phyloP scores from a whole-genome alignment of 1,139 yeast species.

The Saccharomycopsis crataegensis region DNA sequence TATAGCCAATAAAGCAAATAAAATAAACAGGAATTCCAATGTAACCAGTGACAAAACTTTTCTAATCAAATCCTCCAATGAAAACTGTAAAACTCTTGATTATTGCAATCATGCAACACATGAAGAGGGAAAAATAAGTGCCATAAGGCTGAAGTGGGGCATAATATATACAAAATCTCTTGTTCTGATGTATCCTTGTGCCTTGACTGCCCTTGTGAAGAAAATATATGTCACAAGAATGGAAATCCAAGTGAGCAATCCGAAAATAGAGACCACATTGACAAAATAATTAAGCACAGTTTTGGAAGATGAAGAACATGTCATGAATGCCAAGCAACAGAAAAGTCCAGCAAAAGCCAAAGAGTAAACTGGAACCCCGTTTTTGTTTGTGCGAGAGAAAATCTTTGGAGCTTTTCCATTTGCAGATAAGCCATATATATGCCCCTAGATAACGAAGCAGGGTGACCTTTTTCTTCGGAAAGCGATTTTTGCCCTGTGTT shows the following conservation, averaged over 20 bases:
- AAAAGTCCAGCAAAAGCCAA: slow-evolving; percentile 39
- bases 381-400: slow-evolving; percentile 51
- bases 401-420: slow-evolving; percentile 58
- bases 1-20: slow-evolving; percentile 34
- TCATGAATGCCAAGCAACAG: slow-evolving; percentile 40
- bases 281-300: slow-evolving; percentile 60
- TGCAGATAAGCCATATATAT: slow-evolving; percentile 55
- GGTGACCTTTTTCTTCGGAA: too few relatives aligned
- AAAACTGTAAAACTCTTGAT: slow-evolving; percentile 56
- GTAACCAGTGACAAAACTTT: slow-evolving; percentile 40
- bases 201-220: slow-evolving; percentile 59
- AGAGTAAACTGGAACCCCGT: slow-evolving; percentile 51
- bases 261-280: slow-evolving; percentile 64
- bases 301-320: slow-evolving; percentile 48
- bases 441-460: too few relatives aligned
- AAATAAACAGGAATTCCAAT: slow-evolving; percentile 40
- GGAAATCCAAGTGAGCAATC: slow-evolving; percentile 62
- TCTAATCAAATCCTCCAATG: slow-evolving; percentile 30
- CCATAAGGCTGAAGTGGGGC: slow-evolving; percentile 68
- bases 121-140: slow-evolving; percentile 45
- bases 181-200: slow-evolving; percentile 47
- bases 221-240: slow-evolving; percentile 54
- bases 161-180: slow-evolving; percentile 43
- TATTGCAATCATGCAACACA: slow-evolving; percentile 52
- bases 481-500: too few relatives aligned